Evolutionary conservation across 768 basidiomycete genomes (phyloP).

Genomic region (Solioccasus polychromus): DNA sequence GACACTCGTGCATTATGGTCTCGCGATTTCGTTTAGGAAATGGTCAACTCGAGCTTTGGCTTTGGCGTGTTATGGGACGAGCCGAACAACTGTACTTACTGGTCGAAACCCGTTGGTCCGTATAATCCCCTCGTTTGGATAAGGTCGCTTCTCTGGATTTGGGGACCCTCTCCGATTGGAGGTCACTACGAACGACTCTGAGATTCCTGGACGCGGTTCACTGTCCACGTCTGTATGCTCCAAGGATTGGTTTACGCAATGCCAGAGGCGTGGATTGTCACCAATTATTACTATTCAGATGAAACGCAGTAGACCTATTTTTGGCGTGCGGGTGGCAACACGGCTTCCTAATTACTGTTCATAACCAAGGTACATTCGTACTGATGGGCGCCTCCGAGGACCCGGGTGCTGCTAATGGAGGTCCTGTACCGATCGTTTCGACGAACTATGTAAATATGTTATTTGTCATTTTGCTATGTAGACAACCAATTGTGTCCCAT

Average conservation of each 20-base stretch:
- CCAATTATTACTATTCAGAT: not conserved
- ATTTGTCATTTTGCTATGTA: constrained; percentile 16
- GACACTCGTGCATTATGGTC: constrained; percentile 32
- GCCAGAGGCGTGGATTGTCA: not conserved
- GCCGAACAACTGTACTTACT: constrained; percentile 39
- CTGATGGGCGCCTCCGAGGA: constrained; percentile 9
- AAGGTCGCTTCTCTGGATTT: constrained; percentile 29
- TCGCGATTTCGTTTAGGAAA: constrained; percentile 52
- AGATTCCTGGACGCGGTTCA: constrained; percentile 18
- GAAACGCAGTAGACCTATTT: constrained; percentile 2
- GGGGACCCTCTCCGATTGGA: constrained; percentile 17
- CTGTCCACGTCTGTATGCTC: constrained; percentile 5
- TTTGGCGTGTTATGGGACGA: constrained; percentile 37
- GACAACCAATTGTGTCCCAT: constrained; percentile 38
- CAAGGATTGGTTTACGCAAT: constrained; percentile 15
- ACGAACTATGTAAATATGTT: constrained; percentile 1
- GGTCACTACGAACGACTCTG: constrained; percentile 13
- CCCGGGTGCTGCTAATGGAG: constrained; percentile 7
- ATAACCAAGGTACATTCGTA: constrained; percentile 16
- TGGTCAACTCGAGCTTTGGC: constrained; percentile 39
- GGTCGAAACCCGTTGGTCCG: constrained; percentile 37
- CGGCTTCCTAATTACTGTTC: constrained; percentile 1
- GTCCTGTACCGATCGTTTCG: constrained; percentile 12
- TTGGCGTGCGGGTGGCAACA: no score
- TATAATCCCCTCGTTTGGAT: constrained; percentile 32